Evolutionary conservation across 2,329 filamentous ascomycete genomes (phyloP).

Genomic region (Parastagonospora nodorum): DNA sequence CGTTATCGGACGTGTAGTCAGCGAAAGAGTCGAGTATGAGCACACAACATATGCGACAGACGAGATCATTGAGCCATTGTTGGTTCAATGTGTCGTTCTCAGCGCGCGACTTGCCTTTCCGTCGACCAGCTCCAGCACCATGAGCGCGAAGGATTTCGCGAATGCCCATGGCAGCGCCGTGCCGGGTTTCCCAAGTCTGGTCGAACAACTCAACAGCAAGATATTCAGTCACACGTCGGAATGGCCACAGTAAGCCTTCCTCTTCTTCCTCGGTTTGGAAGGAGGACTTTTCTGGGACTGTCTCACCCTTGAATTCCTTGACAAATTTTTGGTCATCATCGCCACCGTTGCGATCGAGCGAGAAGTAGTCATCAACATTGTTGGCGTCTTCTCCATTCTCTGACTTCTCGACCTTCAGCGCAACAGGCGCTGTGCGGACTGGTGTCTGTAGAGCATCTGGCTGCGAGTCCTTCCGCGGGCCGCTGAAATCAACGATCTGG

Average conservation of each 20-base stretch:
- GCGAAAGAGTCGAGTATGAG: slow-evolving; percentile 98
- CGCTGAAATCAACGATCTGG: slow-evolving; percentile 84
- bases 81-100: slow-evolving; percentile 83
- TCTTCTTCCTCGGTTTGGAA: slow-evolving; percentile 78
- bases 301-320: slow-evolving; percentile 89
- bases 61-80: slow-evolving; percentile 89
- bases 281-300: slow-evolving; percentile 81
- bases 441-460: slow-evolving; percentile 61
- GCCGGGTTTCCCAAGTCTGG: slow-evolving; percentile 89
- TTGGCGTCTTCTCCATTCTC: slow-evolving; percentile 62
- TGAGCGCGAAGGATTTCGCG: slow-evolving; percentile 92
- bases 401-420: slow-evolving; percentile 65
- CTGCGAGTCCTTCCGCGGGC: slow-evolving; percentile 66
- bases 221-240: slow-evolving; percentile 90
- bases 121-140: slow-evolving; percentile 81
- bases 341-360: slow-evolving; percentile 75
- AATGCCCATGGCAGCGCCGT: slow-evolving; percentile 93
- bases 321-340: slow-evolving; percentile 93
- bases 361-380: slow-evolving; percentile 77
- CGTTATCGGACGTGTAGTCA: slow-evolving; percentile 96
- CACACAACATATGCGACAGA: slow-evolving; percentile 92
- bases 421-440: slow-evolving; percentile 51
- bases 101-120: slow-evolving; percentile 68
- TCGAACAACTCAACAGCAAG: slow-evolving; percentile 94
- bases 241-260: slow-evolving; percentile 88